Conservation (phyloP, 2,329 filamentous ascomycete species). For the Neofusicoccum umdonicola region DNA sequence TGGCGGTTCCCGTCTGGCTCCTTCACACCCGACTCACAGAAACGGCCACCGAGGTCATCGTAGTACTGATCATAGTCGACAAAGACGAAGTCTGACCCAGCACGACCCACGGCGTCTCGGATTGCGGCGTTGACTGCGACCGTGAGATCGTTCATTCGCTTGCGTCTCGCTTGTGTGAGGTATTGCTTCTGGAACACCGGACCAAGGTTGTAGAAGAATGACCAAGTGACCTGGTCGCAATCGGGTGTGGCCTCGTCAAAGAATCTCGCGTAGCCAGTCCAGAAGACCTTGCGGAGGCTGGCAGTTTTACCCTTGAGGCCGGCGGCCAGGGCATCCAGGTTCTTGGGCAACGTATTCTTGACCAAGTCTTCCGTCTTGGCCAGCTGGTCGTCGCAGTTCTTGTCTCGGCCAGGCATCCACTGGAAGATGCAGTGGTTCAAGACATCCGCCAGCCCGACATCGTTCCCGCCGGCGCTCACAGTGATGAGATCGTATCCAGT, state of each 20-base stretch:
- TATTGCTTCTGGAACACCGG: not conserved
- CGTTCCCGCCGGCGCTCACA: conserved; percentile 34
- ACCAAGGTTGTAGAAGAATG: conserved; percentile 18
- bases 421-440: conserved; percentile 33
- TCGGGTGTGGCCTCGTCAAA: conserved; percentile 26
- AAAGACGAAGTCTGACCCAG: conserved; percentile 25
- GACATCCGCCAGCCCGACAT: conserved; percentile 29
- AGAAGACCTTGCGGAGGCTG: conserved; percentile 20
- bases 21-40: conserved; percentile 28
- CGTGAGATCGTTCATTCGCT: conserved; percentile 29
- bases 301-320: conserved; percentile 16
- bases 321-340: not conserved
- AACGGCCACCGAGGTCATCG: conserved; percentile 23
- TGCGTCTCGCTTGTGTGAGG: conserved; percentile 26
- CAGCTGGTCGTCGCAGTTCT: conserved; percentile 11
- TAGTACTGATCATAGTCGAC: conserved; percentile 27
- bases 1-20: conserved; percentile 29
- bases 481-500: conserved; percentile 28
- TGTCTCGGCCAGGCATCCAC: conserved; percentile 23
- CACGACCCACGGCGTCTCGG: conserved; percentile 20
- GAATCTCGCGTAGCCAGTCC: conserved; percentile 30
- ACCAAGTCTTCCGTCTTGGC: not conserved
- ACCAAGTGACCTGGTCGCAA: conserved; percentile 33
- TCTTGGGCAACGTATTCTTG: not conserved
- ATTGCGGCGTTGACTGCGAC: conserved; percentile 27